These are phyloP conservation scores for Cenchrus fungigraminus DNA, from an alignment of 176 grass and related monocot genomes.

Conservation along the genomic window DNA sequence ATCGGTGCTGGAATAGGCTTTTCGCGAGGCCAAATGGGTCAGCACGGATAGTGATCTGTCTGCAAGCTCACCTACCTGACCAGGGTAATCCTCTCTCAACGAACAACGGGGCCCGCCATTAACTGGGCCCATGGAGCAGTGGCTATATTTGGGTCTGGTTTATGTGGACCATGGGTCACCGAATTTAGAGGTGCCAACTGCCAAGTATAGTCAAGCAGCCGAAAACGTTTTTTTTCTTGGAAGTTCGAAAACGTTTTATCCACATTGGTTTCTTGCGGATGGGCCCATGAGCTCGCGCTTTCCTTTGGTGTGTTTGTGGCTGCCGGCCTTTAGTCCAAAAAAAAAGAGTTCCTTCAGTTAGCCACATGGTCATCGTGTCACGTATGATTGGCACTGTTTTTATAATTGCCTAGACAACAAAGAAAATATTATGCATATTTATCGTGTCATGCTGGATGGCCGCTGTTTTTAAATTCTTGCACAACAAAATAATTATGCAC, in stretches of 20 bases:
- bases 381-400: not conserved
- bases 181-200: not conserved
- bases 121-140: not conserved
- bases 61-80: not conserved
- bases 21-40: not conserved
- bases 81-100: accelerated
- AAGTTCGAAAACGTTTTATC: not conserved
- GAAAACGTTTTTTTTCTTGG: not conserved
- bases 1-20: constrained; percentile 1
- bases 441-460: too few species aligned
- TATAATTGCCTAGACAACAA: too few species aligned
- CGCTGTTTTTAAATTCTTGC: too few species aligned
- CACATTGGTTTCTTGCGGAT: not conserved
- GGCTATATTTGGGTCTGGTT: accelerated
- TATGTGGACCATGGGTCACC: not conserved
- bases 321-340: not conserved
- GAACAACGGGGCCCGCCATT: not conserved
- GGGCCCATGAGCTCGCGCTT: not conserved
- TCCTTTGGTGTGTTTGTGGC: not conserved
- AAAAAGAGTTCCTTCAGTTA: not conserved
- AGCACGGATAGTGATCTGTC: not conserved
- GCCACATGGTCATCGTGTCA: not conserved
- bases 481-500: too few species aligned
- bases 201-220: not conserved
- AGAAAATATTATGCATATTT: too few species aligned